Percentiles rank a stretch among this genome's conserved stretches.
These are phyloP conservation scores for Metarhizium brunneum DNA, from an alignment of 2,329 filamentous ascomycete species.

Conservation along the genomic window DNA sequence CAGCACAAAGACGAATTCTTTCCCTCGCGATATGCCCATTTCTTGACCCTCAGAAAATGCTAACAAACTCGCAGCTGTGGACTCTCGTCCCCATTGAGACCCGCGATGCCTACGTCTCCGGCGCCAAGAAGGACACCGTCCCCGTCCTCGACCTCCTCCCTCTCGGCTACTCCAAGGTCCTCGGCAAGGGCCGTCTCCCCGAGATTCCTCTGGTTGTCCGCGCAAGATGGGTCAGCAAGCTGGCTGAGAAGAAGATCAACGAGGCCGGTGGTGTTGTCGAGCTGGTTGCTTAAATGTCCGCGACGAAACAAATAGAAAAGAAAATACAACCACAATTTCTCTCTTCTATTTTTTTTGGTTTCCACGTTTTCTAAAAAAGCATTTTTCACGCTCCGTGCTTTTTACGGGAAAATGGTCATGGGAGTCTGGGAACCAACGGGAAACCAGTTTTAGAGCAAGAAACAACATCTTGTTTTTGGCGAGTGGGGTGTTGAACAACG, in stretches of 20 bases:
- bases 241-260: conserved; percentile 98
- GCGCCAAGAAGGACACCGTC: conserved; percentile 77
- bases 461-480: background rate
- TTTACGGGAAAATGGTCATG: background rate
- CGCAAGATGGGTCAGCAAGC: conserved; percentile 88
- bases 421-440: conserved; percentile 11
- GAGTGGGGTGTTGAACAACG: background rate
- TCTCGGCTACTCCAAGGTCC: conserved; percentile 96
- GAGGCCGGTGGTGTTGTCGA: conserved; percentile 93
- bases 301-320: background rate
- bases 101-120: conserved; percentile 82
- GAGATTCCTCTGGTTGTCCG: conserved; percentile 89
- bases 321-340: background rate
- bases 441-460: background rate
- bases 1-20: background rate
- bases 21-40: background rate
- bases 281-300: conserved; percentile 65
- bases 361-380: background rate
- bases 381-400: conserved; percentile 1
- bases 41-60: conserved; percentile 3
- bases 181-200: conserved; percentile 95
- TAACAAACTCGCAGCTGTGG: conserved; percentile 61
- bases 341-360: background rate
- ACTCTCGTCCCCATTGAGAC: conserved; percentile 87
- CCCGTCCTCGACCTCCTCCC: conserved; percentile 96